These are phyloP conservation scores for Alternaria triticimaculans DNA, from an alignment of 2,329 filamentous ascomycete genomes.

Conservation along the genomic window DNA sequence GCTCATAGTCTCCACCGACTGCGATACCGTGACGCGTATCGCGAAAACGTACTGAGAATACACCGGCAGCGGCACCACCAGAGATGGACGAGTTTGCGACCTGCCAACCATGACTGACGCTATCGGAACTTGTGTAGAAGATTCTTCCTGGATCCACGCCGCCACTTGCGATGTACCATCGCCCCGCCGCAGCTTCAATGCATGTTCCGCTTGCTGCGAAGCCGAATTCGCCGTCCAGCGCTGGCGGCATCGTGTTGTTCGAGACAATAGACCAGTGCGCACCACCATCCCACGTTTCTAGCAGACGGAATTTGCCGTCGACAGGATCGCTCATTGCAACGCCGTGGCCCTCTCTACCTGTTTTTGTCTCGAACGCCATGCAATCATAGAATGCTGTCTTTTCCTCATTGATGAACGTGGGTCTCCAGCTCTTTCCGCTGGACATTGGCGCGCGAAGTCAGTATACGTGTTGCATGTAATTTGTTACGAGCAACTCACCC, in stretches of 20 bases:
- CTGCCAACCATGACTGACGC: constrained; percentile 24
- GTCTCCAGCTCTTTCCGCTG: constrained; percentile 28
- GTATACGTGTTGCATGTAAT: background rate
- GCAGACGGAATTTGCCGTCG: constrained; percentile 33
- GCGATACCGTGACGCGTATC: constrained; percentile 32
- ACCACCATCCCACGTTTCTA: constrained; percentile 37
- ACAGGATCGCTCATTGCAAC: constrained; percentile 41
- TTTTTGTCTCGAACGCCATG: constrained; percentile 33
- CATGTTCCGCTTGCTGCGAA: constrained; percentile 40
- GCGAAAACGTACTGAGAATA: constrained; percentile 37
- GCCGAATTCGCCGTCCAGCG: constrained; percentile 30
- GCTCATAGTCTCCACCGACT: constrained; percentile 36
- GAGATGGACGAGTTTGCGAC: constrained; percentile 27
- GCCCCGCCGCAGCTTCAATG: constrained; percentile 32
- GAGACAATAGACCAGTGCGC: constrained; percentile 26
- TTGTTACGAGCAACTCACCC: background rate
- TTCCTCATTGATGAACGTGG: constrained; percentile 34
- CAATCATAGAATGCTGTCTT: constrained; percentile 37
- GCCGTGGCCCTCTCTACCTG: constrained; percentile 18
- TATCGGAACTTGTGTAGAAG: constrained; percentile 17
- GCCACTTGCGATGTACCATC: constrained; percentile 38
- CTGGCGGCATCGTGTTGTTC: constrained; percentile 21
- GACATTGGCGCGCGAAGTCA: background rate
- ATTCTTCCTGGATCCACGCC: constrained; percentile 35
- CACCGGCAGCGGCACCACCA: constrained; percentile 36